A percentile compares a stretch with the other conserved stretches of the same genome.
These are phyloP conservation scores for Asclepias syriaca DNA, from an alignment of 257 asterid genomes.

Conservation along the genomic window DNA sequence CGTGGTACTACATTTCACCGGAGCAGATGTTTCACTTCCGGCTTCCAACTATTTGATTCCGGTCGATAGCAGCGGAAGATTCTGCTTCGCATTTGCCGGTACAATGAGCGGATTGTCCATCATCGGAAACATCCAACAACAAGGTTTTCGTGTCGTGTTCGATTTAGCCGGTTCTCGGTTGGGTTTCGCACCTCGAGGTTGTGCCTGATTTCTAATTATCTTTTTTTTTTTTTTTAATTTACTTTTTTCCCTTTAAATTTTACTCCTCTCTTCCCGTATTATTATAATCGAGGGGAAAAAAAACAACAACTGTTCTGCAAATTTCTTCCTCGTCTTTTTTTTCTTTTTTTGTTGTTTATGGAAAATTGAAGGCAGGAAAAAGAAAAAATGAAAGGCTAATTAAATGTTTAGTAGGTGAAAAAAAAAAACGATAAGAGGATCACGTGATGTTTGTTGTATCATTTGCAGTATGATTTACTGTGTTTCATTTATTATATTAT, in stretches of 20 bases:
- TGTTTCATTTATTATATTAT: background rate
- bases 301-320: background rate
- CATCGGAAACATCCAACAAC: constrained; percentile 46
- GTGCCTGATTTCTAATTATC: constrained; percentile 19
- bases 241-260: too few species aligned
- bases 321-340: background rate
- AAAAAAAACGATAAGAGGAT: background rate
- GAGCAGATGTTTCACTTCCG: constrained; percentile 80
- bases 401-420: background rate
- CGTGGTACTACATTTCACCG: constrained; percentile 70
- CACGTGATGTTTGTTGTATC: constrained; percentile 17
- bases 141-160: constrained; percentile 38
- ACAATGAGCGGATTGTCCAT: constrained; percentile 52
- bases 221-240: background rate
- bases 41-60: constrained; percentile 89
- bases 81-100: constrained; percentile 94
- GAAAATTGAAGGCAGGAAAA: background rate
- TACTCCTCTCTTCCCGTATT: too few species aligned
- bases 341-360: background rate
- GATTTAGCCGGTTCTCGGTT: constrained; percentile 34
- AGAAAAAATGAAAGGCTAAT: background rate
- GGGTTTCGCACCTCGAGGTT: constrained; percentile 39
- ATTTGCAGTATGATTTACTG: background rate
- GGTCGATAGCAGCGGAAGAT: constrained; percentile 60
- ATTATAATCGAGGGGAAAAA: too few species aligned